Evolutionary conservation across 2,329 filamentous ascomycete species (phyloP).

Genomic region (Chaetomium globosum): DNA sequence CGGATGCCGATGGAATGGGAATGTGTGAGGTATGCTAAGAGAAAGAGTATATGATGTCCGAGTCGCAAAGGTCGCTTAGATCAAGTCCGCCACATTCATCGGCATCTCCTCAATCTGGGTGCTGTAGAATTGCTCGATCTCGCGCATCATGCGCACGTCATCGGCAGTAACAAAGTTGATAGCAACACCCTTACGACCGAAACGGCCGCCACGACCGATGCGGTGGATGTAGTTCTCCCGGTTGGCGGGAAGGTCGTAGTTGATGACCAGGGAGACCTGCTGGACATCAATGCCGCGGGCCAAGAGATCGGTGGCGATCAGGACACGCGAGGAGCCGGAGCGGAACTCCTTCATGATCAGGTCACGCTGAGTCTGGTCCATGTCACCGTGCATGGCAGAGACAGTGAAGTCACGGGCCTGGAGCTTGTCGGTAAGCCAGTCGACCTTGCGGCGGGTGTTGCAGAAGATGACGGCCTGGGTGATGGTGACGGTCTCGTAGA

Average conservation of each 20-base stretch:
- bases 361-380: constrained; percentile 97
- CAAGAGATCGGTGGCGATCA: constrained; percentile 96
- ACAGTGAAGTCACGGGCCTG: constrained; percentile 98
- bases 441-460: constrained; percentile 99
- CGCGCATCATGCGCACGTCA: constrained; percentile 99
- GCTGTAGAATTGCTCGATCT: constrained; percentile 99
- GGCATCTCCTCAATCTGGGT: constrained; percentile 99
- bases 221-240: constrained; percentile 99
- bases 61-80: constrained; percentile 52
- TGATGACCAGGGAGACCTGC: constrained; percentile 99
- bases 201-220: constrained; percentile 98
- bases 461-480: constrained; percentile 99
- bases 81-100: constrained; percentile 83
- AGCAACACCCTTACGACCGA: constrained; percentile 99
- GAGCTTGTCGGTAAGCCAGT: constrained; percentile 99
- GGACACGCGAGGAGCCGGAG: constrained; percentile 94
- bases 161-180: constrained; percentile 99
- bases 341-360: constrained; percentile 99
- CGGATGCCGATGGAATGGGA: constrained; percentile 33
- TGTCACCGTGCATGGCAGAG: constrained; percentile 99
- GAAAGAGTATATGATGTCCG: constrained; percentile 31
- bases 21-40: constrained; percentile 34
- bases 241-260: constrained; percentile 98
- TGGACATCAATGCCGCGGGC: constrained; percentile 99
- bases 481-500: constrained; percentile 99